Conservation (phyloP, 2,329 filamentous ascomycete genomes). For the Nigrospora osmanthi region DNA sequence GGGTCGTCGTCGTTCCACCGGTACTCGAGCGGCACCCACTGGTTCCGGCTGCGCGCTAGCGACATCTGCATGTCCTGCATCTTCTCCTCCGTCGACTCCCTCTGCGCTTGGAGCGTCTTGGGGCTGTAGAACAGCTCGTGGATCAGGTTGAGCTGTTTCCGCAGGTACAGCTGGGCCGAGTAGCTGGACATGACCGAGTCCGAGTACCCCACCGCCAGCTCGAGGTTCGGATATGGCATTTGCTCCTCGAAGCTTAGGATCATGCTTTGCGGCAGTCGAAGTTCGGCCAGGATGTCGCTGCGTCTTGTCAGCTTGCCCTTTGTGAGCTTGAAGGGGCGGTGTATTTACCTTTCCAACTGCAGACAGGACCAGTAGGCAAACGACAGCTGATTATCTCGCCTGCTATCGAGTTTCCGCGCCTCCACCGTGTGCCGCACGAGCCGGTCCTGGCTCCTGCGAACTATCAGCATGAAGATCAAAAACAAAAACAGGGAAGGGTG, state of each 20-base stretch:
- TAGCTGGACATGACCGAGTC: slow-evolving; percentile 50
- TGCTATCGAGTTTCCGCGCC: slow-evolving; percentile 25
- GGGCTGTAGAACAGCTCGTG: slow-evolving; percentile 49
- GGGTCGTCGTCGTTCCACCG: slow-evolving; percentile 58
- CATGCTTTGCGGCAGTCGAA: slow-evolving; percentile 55
- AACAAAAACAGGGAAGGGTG: slow-evolving; percentile 1
- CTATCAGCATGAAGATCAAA: not conserved
- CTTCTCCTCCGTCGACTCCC: slow-evolving; percentile 23
- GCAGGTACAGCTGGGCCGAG: slow-evolving; percentile 53
- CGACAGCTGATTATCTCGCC: slow-evolving; percentile 55
- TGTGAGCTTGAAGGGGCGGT: not conserved
- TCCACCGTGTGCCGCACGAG: slow-evolving; percentile 32
- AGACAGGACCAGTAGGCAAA: slow-evolving; percentile 90
- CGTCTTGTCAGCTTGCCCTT: not conserved
- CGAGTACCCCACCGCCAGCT: slow-evolving; percentile 34
- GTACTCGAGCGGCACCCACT: slow-evolving; percentile 43
- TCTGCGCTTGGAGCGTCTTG: slow-evolving; percentile 21
- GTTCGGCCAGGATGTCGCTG: slow-evolving; percentile 86
- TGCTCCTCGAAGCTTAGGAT: slow-evolving; percentile 54
- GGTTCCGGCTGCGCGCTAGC: slow-evolving; percentile 30
- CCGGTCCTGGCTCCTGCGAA: slow-evolving; percentile 39
- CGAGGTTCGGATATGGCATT: slow-evolving; percentile 59
- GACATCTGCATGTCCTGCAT: slow-evolving; percentile 39
- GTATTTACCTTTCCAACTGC: slow-evolving; percentile 72
- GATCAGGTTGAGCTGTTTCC: slow-evolving; percentile 57